These are phyloP conservation scores for Verticillium dahliae DNA, from an alignment of 2,329 filamentous ascomycete species.

Conservation along the genomic window DNA sequence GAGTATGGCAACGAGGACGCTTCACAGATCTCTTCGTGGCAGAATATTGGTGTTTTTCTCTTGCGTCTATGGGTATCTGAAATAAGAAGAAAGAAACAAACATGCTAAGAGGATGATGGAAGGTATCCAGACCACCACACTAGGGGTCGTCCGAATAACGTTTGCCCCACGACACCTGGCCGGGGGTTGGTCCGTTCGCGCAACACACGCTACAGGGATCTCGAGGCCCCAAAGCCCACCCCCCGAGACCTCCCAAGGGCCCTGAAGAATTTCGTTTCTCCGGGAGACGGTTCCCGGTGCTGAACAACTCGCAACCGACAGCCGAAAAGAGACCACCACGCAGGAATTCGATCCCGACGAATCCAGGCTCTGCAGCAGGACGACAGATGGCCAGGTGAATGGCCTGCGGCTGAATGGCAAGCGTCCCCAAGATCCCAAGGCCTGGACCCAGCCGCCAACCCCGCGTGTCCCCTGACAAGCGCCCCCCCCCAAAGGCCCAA, in stretches of 20 bases:
- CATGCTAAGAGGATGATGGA: not conserved
- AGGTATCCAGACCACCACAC: not conserved
- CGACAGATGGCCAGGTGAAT: not conserved
- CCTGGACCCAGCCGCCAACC: not conserved
- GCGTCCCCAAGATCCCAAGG: not conserved
- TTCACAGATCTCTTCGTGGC: not conserved
- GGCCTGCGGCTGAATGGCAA: not conserved
- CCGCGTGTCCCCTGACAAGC: not conserved
- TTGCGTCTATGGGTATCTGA: not conserved
- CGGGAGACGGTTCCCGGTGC: not conserved
- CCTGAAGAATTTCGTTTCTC: not conserved
- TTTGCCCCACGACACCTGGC: not conserved
- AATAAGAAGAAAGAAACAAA: not conserved
- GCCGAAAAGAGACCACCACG: not conserved
- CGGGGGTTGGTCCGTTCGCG: not conserved
- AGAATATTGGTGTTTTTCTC: not conserved
- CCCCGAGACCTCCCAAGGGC: not conserved
- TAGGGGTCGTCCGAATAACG: not conserved
- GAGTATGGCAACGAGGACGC: not conserved
- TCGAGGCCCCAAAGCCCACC: not conserved
- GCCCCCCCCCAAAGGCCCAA: too few relatives aligned
- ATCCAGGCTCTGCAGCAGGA: not conserved
- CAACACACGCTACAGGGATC: not conserved
- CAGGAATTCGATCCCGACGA: not conserved
- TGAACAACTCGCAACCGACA: not conserved